Evolutionary conservation across 441 rosid species (phyloP).

Genomic region (Corymbia calophylla): DNA sequence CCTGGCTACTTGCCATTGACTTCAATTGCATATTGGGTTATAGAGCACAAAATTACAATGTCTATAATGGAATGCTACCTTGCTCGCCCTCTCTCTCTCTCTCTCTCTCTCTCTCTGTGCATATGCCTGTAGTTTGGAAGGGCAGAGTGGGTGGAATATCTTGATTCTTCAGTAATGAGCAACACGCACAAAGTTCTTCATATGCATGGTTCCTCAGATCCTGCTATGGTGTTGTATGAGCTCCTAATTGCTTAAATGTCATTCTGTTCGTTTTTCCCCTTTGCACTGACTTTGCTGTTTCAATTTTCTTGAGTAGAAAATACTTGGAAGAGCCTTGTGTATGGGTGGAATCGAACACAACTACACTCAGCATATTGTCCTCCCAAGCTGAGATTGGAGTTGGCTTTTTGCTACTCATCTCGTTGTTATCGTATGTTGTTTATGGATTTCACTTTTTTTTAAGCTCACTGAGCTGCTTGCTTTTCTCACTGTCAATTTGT

Average conservation of each 20-base stretch:
- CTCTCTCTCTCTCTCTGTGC: not conserved
- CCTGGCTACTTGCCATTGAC: not conserved
- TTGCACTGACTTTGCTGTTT: not conserved
- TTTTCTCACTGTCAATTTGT: not conserved
- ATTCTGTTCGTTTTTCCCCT: not conserved
- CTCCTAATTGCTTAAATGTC: not conserved
- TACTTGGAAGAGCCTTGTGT: conserved; percentile 92
- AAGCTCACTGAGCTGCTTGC: not conserved
- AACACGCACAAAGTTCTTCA: not conserved
- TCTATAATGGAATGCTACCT: not conserved
- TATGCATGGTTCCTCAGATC: not conserved
- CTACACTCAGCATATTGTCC: conserved; percentile 82
- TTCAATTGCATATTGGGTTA: not conserved
- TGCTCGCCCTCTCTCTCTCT: not conserved
- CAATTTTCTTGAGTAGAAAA: conserved; percentile 42
- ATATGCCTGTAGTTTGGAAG: not conserved
- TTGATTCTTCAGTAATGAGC: not conserved
- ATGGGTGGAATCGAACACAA: conserved; percentile 90
- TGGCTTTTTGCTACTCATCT: conserved; percentile 72
- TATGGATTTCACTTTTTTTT: not conserved
- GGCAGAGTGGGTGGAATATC: not conserved
- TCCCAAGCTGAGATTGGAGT: conserved; percentile 91
- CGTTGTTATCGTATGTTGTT: conserved; percentile 69
- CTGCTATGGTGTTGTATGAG: not conserved
- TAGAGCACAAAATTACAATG: not conserved